A percentile compares a stretch with the other conserved stretches of the same genome.
These are phyloP conservation scores for Rhododendron henanense DNA, from an alignment of 148 eudicot species.

Conservation along the genomic window DNA sequence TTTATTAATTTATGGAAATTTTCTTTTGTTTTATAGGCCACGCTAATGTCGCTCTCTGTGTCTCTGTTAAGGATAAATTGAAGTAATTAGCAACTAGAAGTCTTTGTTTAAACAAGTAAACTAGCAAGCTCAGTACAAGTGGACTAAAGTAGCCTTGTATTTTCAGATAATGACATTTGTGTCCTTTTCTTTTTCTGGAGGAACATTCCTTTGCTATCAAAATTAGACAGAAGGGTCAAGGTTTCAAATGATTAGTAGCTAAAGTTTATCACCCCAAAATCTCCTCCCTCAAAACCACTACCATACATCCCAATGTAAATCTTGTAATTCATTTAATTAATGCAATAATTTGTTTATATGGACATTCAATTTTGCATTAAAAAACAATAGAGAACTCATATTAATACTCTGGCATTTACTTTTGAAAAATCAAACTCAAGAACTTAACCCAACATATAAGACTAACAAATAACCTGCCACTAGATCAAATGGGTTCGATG, in stretches of 20 bases:
- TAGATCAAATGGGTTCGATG: background rate
- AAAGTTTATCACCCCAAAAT: background rate
- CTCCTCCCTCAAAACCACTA: no score
- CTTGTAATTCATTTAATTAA: no score
- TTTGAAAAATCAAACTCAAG: background rate
- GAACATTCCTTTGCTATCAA: background rate
- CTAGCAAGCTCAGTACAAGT: background rate
- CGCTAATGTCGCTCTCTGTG: constrained; percentile 10
- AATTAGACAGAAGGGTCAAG: background rate
- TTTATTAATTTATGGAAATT: background rate
- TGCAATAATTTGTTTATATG: no score
- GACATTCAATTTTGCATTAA: background rate
- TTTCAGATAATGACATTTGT: constrained; percentile 2
- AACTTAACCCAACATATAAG: no score
- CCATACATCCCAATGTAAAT: background rate
- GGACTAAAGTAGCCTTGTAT: background rate
- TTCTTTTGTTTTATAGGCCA: background rate
- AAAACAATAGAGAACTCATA: background rate
- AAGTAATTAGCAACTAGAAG: background rate
- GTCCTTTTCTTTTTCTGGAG: background rate
- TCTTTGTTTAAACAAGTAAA: background rate
- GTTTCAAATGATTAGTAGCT: background rate
- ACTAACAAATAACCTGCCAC: background rate
- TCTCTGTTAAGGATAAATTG: background rate
- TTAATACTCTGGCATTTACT: background rate